A percentile compares a stretch with the other conserved stretches of the same genome.
Conservation (phyloP, 345 rosid species). For the Lepidium africanum region DNA sequence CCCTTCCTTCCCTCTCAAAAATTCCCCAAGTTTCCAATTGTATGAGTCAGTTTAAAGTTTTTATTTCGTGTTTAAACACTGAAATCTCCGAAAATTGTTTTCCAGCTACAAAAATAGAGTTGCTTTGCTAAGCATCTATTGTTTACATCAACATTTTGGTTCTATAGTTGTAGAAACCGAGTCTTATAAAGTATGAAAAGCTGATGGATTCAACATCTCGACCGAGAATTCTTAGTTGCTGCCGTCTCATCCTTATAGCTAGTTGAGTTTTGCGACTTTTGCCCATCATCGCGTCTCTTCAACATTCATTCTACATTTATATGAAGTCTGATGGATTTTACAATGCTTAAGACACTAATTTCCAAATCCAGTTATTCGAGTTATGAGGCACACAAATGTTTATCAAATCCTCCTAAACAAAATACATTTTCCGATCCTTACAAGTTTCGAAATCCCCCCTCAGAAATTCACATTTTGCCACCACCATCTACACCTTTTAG, state of each 20-base stretch:
- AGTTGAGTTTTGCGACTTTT: neutral
- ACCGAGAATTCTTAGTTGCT: neutral
- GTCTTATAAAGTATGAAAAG: too few relatives aligned
- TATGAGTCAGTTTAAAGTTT: neutral
- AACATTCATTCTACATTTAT: slow-evolving; percentile 28
- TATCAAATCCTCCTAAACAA: slow-evolving; percentile 19
- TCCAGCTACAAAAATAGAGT: neutral
- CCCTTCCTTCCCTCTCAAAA: neutral
- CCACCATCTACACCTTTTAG: slow-evolving; percentile 18
- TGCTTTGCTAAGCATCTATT: neutral
- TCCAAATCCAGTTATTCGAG: slow-evolving; percentile 17
- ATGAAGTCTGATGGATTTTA: slow-evolving; percentile 19
- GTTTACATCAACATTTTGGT: neutral
- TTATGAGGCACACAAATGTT: slow-evolving; percentile 21
- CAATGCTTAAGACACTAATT: slow-evolving; percentile 23
- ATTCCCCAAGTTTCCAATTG: neutral
- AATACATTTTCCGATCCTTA: slow-evolving; percentile 20
- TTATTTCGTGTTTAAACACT: neutral
- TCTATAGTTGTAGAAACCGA: too few relatives aligned
- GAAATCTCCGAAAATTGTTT: neutral
- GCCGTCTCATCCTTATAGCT: neutral
- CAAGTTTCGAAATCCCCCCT: slow-evolving; percentile 11
- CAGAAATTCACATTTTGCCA: slow-evolving; percentile 6
- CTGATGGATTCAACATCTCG: neutral
- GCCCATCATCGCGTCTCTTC: neutral